Conservation (phyloP, 768 basidiomycete genomes). For the Mrakia gelida region DNA sequence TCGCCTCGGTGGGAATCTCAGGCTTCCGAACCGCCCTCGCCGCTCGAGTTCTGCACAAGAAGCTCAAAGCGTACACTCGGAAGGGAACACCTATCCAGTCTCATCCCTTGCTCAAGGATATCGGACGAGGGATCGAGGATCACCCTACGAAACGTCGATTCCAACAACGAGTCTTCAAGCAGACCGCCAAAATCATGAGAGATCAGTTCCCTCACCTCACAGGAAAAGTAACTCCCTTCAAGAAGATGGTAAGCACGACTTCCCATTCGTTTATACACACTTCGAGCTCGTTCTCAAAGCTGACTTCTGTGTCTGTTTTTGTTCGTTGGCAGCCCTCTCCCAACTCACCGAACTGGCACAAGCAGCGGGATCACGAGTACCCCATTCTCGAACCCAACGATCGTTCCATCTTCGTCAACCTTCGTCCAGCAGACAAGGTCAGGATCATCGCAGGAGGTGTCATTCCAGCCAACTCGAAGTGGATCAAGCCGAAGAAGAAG, state of each 20-base stretch:
- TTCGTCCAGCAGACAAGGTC: background rate
- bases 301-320: background rate
- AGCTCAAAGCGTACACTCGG: background rate
- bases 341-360: background rate
- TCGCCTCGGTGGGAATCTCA: background rate
- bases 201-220: background rate
- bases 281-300: background rate
- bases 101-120: background rate
- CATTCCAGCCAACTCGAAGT: background rate
- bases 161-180: too few species aligned
- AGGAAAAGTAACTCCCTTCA: background rate
- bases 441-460: slow-evolving; percentile 2
- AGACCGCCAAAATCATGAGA: background rate
- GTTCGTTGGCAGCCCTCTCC: background rate
- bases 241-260: background rate
- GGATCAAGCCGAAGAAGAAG: background rate
- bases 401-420: background rate
- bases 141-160: background rate
- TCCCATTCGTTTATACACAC: too few species aligned
- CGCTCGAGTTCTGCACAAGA: background rate
- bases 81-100: background rate
- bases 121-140: background rate
- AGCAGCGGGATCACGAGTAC: background rate
- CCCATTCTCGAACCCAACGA: background rate
- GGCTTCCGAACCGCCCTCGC: background rate